phyloP scores from a whole-genome alignment of 371 early-diverging fungal genomes.

The Mucor saturninus region DNA sequence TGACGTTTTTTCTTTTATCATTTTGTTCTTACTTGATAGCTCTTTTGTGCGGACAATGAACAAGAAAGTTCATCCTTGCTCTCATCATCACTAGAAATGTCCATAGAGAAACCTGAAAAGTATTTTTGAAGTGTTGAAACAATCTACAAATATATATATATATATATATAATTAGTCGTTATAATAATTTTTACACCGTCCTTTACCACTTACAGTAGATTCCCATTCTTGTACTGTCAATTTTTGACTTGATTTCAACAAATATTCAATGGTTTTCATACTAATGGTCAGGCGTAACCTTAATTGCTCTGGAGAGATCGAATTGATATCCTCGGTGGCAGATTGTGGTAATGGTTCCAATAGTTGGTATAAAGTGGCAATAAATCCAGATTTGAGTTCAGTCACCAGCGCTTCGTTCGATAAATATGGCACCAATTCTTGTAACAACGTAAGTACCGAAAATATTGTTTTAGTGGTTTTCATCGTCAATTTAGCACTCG shows the following conservation, averaged over 20 bases:
- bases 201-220: conserved; percentile 41
- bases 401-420: conserved; percentile 42
- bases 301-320: conserved; percentile 17
- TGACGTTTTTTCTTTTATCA: too few relatives aligned
- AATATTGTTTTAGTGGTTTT: conserved; percentile 36
- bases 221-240: conserved; percentile 63
- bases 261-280: conserved; percentile 57
- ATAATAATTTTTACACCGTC: too few relatives aligned
- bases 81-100: conserved; percentile 24
- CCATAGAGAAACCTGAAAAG: conserved; percentile 63
- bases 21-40: conserved; percentile 42
- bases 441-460: conserved; percentile 42
- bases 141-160: conserved; percentile 39
- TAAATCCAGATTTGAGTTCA: conserved; percentile 57
- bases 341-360: conserved; percentile 42
- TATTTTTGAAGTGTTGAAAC: conserved; percentile 67
- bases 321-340: conserved; percentile 17
- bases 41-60: conserved; percentile 43
- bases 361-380: conserved; percentile 44
- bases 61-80: conserved; percentile 22
- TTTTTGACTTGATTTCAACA: conserved; percentile 56
- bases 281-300: conserved; percentile 54
- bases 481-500: conserved; percentile 20
- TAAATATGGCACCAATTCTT: conserved; percentile 47
- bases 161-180: background rate